A percentile compares a stretch with the other conserved stretches of the same genome.
Conservation (phyloP, 108 stramenopile species). For the Chaetoceros muelleri region DNA sequence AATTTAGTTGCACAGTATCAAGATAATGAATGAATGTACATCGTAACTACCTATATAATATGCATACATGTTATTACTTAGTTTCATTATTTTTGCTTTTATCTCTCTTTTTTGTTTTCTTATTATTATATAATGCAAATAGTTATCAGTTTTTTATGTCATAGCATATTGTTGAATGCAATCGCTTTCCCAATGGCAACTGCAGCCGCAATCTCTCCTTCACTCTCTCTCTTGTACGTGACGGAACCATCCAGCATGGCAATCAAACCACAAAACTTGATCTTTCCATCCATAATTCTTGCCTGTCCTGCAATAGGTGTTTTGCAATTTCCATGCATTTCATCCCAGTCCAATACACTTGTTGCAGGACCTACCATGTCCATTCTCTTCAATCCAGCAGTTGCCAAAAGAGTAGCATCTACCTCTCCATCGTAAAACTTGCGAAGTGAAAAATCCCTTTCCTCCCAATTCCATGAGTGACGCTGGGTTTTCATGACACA, state of each 20-base stretch:
- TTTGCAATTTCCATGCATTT: slow-evolving; percentile 99
- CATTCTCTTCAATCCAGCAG: slow-evolving; percentile 98
- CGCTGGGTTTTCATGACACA: slow-evolving; percentile 98
- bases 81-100: too few relatives aligned
- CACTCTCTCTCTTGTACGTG: slow-evolving; percentile 64
- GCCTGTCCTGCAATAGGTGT: slow-evolving; percentile 99
- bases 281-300: slow-evolving; percentile 74
- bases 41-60: too few relatives aligned
- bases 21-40: too few relatives aligned
- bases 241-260: slow-evolving; percentile 87
- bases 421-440: slow-evolving; percentile 97
- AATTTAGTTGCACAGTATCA: too few relatives aligned
- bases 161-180: too few relatives aligned
- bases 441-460: slow-evolving; percentile 95
- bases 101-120: too few relatives aligned
- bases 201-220: slow-evolving; percentile 73
- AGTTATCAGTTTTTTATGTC: too few relatives aligned
- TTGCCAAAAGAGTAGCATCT: slow-evolving; percentile 96
- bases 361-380: slow-evolving; percentile 92
- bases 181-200: slow-evolving; percentile 57
- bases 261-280: slow-evolving; percentile 83
- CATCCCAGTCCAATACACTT: slow-evolving; percentile 84
- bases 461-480: slow-evolving; percentile 95
- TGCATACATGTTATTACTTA: too few relatives aligned
- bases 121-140: too few relatives aligned